phyloP scores from a whole-genome alignment of 805 yeast species.

The Kodamaea jinghongensis region DNA sequence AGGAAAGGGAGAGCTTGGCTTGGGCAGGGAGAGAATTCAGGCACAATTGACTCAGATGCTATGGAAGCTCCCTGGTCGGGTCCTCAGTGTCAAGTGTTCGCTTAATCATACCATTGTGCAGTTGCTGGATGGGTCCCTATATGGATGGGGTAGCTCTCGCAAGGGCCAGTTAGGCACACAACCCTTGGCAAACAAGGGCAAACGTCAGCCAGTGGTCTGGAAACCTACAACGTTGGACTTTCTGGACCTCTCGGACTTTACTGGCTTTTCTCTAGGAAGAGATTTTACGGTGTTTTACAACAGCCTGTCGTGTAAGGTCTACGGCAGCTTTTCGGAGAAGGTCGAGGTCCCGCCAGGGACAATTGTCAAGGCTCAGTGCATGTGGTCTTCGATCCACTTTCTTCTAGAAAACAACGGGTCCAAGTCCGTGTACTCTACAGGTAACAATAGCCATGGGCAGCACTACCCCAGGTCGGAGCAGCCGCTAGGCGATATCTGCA shows the following conservation, averaged over 20 bases:
- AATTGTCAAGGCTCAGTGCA: slow-evolving; percentile 35
- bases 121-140: slow-evolving; percentile 41
- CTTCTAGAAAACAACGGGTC: slow-evolving; percentile 11
- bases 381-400: slow-evolving; percentile 82
- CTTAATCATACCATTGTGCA: slow-evolving; percentile 45
- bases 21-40: slow-evolving; percentile 20
- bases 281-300: slow-evolving; percentile 49
- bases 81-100: slow-evolving; percentile 31
- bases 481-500: slow-evolving; percentile 26
- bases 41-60: slow-evolving; percentile 11
- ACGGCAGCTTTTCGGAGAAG: slow-evolving; percentile 17
- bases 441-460: slow-evolving; percentile 81
- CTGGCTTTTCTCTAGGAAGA: slow-evolving; percentile 46
- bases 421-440: slow-evolving; percentile 45
- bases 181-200: slow-evolving; percentile 7
- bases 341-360: neutral
- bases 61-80: slow-evolving; percentile 3
- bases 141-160: slow-evolving; percentile 70
- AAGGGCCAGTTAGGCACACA: slow-evolving; percentile 50
- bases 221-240: slow-evolving; percentile 21
- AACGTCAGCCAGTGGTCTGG: slow-evolving; percentile 20
- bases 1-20: slow-evolving; percentile 71
- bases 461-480: slow-evolving; percentile 25
- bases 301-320: slow-evolving; percentile 11
- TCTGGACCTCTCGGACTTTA: neutral